Conservation (phyloP, 371 early-diverging fungal genomes). For the Mucor circinelloides region DNA sequence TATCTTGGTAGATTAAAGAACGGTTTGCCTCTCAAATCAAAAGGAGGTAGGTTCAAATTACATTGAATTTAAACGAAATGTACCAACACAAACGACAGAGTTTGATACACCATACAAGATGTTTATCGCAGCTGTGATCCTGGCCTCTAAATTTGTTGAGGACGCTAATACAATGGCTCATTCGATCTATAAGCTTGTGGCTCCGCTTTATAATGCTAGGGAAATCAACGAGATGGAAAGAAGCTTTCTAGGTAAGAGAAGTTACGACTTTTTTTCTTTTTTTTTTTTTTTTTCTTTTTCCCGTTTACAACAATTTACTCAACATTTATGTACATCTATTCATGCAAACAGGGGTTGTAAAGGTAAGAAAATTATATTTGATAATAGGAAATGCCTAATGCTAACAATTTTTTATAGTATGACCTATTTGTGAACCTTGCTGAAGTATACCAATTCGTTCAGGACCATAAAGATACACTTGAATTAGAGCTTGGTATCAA, state of each 20-base stretch:
- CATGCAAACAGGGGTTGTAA: slow-evolving; percentile 12
- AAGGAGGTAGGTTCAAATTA: slow-evolving; percentile 42
- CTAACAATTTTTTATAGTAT: slow-evolving; percentile 11
- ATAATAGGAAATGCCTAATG: background rate
- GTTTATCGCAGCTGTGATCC: slow-evolving; percentile 69
- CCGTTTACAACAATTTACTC: background rate
- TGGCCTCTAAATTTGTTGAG: slow-evolving; percentile 70
- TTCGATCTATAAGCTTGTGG: slow-evolving; percentile 30
- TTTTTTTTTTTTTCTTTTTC: slow-evolving; percentile 4
- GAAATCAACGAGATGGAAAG: slow-evolving; percentile 63
- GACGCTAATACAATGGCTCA: slow-evolving; percentile 50
- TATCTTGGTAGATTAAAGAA: slow-evolving; percentile 70
- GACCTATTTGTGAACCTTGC: slow-evolving; percentile 17
- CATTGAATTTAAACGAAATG: background rate
- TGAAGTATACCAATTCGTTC: slow-evolving; percentile 21
- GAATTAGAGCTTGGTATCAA: slow-evolving; percentile 9
- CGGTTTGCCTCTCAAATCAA: slow-evolving; percentile 59
- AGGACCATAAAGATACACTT: slow-evolving; percentile 18
- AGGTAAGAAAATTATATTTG: slow-evolving; percentile 7
- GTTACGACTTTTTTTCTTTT: background rate
- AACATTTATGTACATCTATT: background rate
- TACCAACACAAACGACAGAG: slow-evolving; percentile 29
- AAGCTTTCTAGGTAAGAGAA: slow-evolving; percentile 39
- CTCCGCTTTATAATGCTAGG: slow-evolving; percentile 53
- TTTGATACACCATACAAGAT: slow-evolving; percentile 78